Conservation (phyloP, 768 basidiomycete species). For the Tylopilus intermedius region DNA sequence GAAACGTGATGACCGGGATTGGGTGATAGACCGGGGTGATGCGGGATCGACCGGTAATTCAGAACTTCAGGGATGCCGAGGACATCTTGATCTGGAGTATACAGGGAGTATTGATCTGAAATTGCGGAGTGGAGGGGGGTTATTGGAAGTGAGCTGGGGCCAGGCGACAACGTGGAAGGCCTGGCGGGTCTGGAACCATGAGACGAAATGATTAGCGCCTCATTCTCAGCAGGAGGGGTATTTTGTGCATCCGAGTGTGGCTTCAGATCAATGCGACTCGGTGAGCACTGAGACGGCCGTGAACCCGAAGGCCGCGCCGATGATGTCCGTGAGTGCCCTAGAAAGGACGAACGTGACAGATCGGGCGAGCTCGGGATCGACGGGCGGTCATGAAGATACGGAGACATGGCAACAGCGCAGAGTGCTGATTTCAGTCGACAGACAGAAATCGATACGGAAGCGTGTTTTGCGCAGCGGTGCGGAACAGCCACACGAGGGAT, state of each 20-base stretch:
- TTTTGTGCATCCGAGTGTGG: slow-evolving; percentile 21
- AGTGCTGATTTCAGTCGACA: slow-evolving; percentile 25
- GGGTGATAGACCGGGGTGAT: slow-evolving; percentile 34
- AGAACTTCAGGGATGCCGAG: slow-evolving; percentile 32
- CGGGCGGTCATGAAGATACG: slow-evolving; percentile 5
- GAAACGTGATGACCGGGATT: slow-evolving; percentile 38
- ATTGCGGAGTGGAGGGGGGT: slow-evolving; percentile 40
- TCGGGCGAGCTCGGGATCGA: slow-evolving; percentile 29
- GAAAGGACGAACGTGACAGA: slow-evolving; percentile 30
- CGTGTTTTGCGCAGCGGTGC: slow-evolving; percentile 18
- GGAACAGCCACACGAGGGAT: slow-evolving; percentile 26
- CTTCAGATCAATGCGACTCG: slow-evolving; percentile 20
- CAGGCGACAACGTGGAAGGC: slow-evolving; percentile 50
- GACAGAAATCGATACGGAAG: slow-evolving; percentile 25
- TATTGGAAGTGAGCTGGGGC: slow-evolving; percentile 22
- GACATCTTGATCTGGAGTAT: slow-evolving; percentile 42
- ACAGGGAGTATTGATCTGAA: slow-evolving; percentile 39
- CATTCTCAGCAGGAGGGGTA: slow-evolving; percentile 32
- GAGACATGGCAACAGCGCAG: slow-evolving; percentile 15
- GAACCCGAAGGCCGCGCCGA: slow-evolving; percentile 25
- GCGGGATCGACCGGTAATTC: slow-evolving; percentile 44
- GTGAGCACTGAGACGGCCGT: slow-evolving; percentile 17
- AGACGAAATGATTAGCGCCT: slow-evolving; percentile 39
- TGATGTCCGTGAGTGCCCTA: slow-evolving; percentile 28
- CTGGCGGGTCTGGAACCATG: slow-evolving; percentile 51